Percentiles rank a stretch among this genome's conserved stretches.
Evolutionary conservation across 2,329 filamentous ascomycete species (phyloP).

Genomic region (Colletotrichum gigasporum): DNA sequence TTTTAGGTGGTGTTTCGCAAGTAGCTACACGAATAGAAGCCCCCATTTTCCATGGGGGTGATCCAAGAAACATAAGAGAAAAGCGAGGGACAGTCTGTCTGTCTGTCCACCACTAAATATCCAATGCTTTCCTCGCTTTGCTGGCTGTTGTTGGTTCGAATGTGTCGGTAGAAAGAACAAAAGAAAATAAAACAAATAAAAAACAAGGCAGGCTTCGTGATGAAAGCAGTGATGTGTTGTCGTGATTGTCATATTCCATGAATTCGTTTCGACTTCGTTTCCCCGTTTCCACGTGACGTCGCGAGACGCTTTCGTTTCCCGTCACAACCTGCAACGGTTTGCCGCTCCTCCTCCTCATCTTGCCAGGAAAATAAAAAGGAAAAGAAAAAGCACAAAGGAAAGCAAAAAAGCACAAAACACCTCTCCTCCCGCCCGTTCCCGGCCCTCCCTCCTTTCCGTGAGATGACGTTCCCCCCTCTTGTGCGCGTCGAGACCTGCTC

Average conservation of each 20-base stretch:
- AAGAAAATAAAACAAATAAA: background rate
- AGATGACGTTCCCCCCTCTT: conserved; percentile 19
- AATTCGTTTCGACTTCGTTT: conserved; percentile 26
- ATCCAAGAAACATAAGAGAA: background rate
- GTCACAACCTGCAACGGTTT: too few species aligned
- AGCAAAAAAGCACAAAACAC: conserved; percentile 33
- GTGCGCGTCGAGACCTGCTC: conserved; percentile 34
- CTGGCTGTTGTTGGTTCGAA: background rate
- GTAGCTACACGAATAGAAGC: conserved; percentile 16
- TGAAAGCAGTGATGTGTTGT: conserved; percentile 2
- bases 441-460: background rate
- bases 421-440: background rate
- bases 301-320: background rate
- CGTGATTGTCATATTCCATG: background rate
- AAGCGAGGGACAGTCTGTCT: background rate
- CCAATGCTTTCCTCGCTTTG: background rate
- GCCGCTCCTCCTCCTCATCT: background rate
- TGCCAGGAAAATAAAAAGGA: background rate
- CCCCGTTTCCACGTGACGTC: conserved; percentile 25
- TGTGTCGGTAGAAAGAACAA: background rate
- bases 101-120: background rate
- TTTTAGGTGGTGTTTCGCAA: background rate
- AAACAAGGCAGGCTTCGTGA: background rate
- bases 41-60: too few species aligned
- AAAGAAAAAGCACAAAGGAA: conserved; percentile 34